Evolutionary conservation across 257 asterid genomes (phyloP), one percentile per base, ranked within the genome.

Genomic region (Jacaranda mimosifolia): DNA sequence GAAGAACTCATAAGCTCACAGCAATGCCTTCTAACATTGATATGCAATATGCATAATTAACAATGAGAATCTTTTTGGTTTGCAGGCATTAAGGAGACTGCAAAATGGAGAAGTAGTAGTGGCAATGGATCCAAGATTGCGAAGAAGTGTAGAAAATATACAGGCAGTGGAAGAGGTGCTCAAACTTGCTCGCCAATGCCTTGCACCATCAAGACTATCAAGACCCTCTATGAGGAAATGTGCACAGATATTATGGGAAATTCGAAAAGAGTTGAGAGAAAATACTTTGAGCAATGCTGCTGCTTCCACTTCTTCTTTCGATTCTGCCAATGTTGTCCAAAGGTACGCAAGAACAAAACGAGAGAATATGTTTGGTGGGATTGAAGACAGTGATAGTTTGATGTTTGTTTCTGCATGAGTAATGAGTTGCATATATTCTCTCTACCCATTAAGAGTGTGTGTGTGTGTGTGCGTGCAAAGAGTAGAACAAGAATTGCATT

Each of bases 181-280:
- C 51, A 86, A 86, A 80, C 87, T 92, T 4, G 94, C 97, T 5
- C 70, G 86, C 48, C 85, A 77, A 12, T 92, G 96, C 76, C 81
- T 92, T 60, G 88, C 92, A 8, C 87, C 89, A 71, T 80, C 93
- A 38, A 90, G 94, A 68, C 73, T 26, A 5, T 75, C 83, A 15
- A 85, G 97, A 64, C 97, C 94, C 3, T 81, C 96, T 17, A 92
- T 92, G 97, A 87, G 79, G 80, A 82, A 43, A 82, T 92, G 97
- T 67, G 94, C 87, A 8, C 89, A 92, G 77, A 80, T 79, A 12
- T 78, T 92, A 14, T 92, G 96, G 96, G 76, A 80, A 59, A 86
- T 92, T 36, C 64, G 96, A 58, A 85, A 79, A 75, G 90, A 87
- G 18, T 74, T 78, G 11, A 83, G 73, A 74, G 89, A 86, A 38